Evolutionary conservation across 2,329 filamentous ascomycete species (phyloP).

Genomic region (Penicillium sp.): DNA sequence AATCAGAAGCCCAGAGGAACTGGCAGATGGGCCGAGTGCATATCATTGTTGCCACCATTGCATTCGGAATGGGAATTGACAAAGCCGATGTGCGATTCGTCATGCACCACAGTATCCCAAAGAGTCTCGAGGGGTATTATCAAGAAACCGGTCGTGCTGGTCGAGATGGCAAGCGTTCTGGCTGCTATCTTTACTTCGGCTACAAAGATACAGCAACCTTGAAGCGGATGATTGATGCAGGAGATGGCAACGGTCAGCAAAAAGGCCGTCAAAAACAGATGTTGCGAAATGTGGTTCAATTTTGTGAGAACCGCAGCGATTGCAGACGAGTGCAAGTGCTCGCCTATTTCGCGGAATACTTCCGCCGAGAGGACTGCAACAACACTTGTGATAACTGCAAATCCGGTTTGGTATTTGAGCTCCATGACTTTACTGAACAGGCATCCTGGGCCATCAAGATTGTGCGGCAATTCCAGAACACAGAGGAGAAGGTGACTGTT

Average conservation of each 20-base stretch:
- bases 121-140: slow-evolving; percentile 96
- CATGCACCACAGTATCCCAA: slow-evolving; percentile 87
- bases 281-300: slow-evolving; percentile 80
- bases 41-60: slow-evolving; percentile 96
- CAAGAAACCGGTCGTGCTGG: slow-evolving; percentile 96
- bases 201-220: slow-evolving; percentile 74
- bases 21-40: slow-evolving; percentile 82
- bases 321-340: slow-evolving; percentile 87
- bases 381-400: slow-evolving; percentile 86
- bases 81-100: slow-evolving; percentile 96
- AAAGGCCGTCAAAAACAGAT: slow-evolving; percentile 82
- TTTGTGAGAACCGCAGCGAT: slow-evolving; percentile 84
- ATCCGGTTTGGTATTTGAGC: slow-evolving; percentile 68
- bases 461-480: slow-evolving; percentile 57
- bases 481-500: slow-evolving; percentile 63
- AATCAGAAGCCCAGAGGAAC: slow-evolving; percentile 67
- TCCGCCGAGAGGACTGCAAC: slow-evolving; percentile 69
- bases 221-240: slow-evolving; percentile 78
- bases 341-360: slow-evolving; percentile 89
- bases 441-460: slow-evolving; percentile 70
- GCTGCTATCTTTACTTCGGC: slow-evolving; percentile 86
- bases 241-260: slow-evolving; percentile 72
- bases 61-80: slow-evolving; percentile 99
- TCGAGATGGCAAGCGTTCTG: slow-evolving; percentile 80
- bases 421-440: slow-evolving; percentile 72